A percentile compares a stretch with the other conserved stretches of the same genome.
Conservation (phyloP, 2,329 filamentous ascomycete species). For the Blastomyces percursus region DNA sequence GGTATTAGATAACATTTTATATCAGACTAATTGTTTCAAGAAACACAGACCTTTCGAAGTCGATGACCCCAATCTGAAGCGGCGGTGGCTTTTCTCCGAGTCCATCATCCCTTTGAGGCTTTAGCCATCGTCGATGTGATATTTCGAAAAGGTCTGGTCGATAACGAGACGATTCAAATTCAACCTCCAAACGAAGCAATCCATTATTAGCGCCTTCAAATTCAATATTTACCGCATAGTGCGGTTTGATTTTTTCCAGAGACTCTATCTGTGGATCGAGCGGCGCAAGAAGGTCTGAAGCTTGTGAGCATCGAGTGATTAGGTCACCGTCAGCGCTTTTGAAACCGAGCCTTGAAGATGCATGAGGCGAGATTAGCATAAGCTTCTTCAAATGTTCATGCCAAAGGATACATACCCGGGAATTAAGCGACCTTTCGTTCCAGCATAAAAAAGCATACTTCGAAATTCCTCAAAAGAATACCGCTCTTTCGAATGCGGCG, state of each 20-base stretch:
- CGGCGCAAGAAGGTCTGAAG: constrained; percentile 22
- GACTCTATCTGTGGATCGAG: constrained; percentile 16
- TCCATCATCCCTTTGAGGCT: constrained; percentile 17
- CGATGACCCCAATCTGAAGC: constrained; percentile 28
- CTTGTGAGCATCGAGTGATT: constrained; percentile 21
- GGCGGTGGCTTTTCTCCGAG: constrained; percentile 18
- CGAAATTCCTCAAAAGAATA: constrained; percentile 32
- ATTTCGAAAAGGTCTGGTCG: constrained; percentile 25
- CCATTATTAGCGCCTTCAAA: constrained; percentile 23
- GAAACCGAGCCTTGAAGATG: constrained; percentile 17
- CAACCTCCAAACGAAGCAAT: constrained; percentile 30
- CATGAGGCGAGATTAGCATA: constrained; percentile 3
- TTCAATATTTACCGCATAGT: constrained; percentile 34
- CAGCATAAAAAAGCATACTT: constrained; percentile 29
- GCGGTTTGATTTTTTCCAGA: constrained; percentile 20
- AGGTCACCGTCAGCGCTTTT: constrained; percentile 19
- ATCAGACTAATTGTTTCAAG: neutral
- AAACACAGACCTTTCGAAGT: constrained; percentile 26
- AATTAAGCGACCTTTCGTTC: constrained; percentile 28
- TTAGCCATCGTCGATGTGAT: constrained; percentile 28
- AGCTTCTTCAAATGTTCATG: neutral
- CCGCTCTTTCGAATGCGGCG: constrained; percentile 17
- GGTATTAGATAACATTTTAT: constrained; percentile 6
- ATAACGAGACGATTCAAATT: constrained; percentile 22
- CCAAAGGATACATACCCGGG: constrained; percentile 23